A percentile compares a stretch with the other conserved stretches of the same genome.
Evolutionary conservation across 805 yeast species (phyloP).

Genomic region (Cephaloascus fragrans): DNA sequence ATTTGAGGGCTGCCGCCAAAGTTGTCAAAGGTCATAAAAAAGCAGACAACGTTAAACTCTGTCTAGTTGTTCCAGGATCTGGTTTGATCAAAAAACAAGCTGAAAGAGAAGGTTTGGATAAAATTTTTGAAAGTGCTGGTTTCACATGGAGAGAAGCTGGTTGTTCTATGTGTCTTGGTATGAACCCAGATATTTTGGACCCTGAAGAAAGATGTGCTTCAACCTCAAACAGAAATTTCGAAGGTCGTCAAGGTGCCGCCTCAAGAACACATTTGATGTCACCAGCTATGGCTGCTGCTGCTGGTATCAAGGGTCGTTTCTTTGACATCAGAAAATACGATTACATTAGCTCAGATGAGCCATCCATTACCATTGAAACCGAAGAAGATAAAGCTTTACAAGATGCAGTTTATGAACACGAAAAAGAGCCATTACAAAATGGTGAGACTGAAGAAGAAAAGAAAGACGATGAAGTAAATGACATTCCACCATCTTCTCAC

Average conservation of each 20-base stretch:
- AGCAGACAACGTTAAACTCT: conserved; percentile 73
- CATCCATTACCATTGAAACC: conserved; percentile 38
- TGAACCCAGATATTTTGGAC: conserved; percentile 94
- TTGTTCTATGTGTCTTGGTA: conserved; percentile 98
- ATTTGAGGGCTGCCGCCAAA: conserved; percentile 88
- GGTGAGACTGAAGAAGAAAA: conserved; percentile 38
- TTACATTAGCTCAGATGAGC: conserved; percentile 48
- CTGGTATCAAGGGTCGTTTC: conserved; percentile 85
- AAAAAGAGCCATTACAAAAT: conserved; percentile 50
- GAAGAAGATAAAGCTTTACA: conserved; percentile 48
- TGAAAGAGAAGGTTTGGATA: conserved; percentile 89
- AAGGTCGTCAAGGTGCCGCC: conserved; percentile 96
- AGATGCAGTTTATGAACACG: conserved; percentile 63
- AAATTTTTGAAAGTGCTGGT: conserved; percentile 84
- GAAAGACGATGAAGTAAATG: conserved; percentile 46
- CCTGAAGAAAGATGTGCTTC: conserved; percentile 98
- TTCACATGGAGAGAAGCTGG: conserved; percentile 99
- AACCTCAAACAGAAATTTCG: conserved; percentile 96
- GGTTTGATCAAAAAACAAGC: conserved; percentile 92
- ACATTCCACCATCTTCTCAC: conserved; percentile 48
- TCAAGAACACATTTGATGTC: conserved; percentile 97
- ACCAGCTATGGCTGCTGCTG: conserved; percentile 99
- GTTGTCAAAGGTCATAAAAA: conserved; percentile 86
- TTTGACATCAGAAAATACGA: conserved; percentile 81
- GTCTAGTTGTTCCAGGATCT: conserved; percentile 94